Evolutionary conservation across 1,284 basidiomycete species (phyloP), one percentile per base, ranked within the genome.

Genomic region (Apiotrichum veenhuisii): DNA sequence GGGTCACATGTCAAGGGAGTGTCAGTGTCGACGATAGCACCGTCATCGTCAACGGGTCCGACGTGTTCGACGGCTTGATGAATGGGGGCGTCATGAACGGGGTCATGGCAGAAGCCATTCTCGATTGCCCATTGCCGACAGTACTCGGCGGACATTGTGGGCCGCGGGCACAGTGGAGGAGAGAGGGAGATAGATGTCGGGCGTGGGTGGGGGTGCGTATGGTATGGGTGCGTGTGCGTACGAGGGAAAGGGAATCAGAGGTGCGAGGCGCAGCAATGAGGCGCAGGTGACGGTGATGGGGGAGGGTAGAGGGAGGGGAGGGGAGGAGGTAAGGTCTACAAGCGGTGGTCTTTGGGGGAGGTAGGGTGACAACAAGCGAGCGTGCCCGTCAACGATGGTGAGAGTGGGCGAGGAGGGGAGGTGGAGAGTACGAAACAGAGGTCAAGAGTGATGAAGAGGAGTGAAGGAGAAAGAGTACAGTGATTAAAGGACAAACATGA

Each of bases 81-180:
- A 12, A 30, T 30, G 30, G 30, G 30, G 30, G 12, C 7, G 12
- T 30, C 30, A 30, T 30, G 30, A 17, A 23, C 40, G 22, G 11
- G 14, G 41, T 22, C 43, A 18, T 26, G 25, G 26, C 9, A 5
- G 23, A 15, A 23, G 18, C 11, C 36, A n/a, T 25, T 34, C 20
- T 26, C 5, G 15, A 46, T 50, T 23, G 52, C 56, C 60, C 60
- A 62, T 3, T 52, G 23, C 18, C 57, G 53, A 45, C 60, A 62
- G 51, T 62, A 62, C 23, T 48, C 51, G 27, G 56, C 51, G 12
- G 30, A 5, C 30, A 30, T 30, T 54, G 55, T 58, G n/a, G n/a
- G n/a, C n/a, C 50, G 38, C 25, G 18, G 23, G 33, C 38, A 12
- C 30, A 26, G 8, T n/a, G 23, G 18, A 2, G 22, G 30, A 22